Base-by-base conservation (phyloP, 1,284 basidiomycete genomes). In the Ceratobasidium sp. region DNA sequence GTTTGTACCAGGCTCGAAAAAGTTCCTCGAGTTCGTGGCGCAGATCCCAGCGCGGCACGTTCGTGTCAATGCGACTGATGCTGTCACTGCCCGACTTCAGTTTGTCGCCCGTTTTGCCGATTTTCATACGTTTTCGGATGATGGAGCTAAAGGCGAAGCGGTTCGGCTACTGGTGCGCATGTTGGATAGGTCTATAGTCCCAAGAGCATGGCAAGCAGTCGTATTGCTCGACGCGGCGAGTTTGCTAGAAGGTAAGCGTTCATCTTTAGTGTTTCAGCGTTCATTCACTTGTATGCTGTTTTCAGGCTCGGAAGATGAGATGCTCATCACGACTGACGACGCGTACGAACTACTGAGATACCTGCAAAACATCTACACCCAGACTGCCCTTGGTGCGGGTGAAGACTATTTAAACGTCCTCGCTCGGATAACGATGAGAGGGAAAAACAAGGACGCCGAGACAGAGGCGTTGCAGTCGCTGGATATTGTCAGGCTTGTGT, bases 141-240 rank as follows among this genome's bases (percentile, higher is more conserved):
- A 74, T 10, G 75, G 76, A 14, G 74, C 73, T 23, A 75, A 74
- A 57, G 73, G 64, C 41, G 74, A 76, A 18, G 74, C 76, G 28
- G 70, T 72, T 1, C 53, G 61, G 12, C 30, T 72, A 8, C 57
- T 76, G 6, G 74, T 75, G 48, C 59, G 62, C 14, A 74, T 76
- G 74, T 45, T 76, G 28, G 73, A 73, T 21, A 64, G 69, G 45
- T 73, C 71, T 32, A 65, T 76, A 34, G 74, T 76, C 18, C 74
- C 76, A n/a, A 76, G 77, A 23, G 77, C 76, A 46, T 76, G 76
- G 76, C 74, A 75, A 67, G 76, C 75, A 12, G 76, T 76, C 21
- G 71, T 76, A 14, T 48, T 76, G 4, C 64, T 75, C n/a, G 76
- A 76, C 53, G 73, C 76, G 8, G 73, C 73, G 2, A 62, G 72